phyloP scores from a whole-genome alignment of 331 rosid species.

The Malus hybrid region DNA sequence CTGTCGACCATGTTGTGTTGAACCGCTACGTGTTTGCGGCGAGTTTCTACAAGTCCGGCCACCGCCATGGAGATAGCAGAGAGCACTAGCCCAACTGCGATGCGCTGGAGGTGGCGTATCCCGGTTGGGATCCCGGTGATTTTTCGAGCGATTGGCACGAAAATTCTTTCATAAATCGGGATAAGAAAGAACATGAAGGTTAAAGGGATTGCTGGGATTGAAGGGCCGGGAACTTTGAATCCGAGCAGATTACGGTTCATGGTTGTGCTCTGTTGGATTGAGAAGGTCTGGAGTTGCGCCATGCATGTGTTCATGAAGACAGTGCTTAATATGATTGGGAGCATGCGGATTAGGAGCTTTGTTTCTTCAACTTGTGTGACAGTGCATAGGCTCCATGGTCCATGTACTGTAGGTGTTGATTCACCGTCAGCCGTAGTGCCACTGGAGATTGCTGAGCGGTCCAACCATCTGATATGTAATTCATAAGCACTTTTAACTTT shows the following conservation, averaged over 20 bases:
- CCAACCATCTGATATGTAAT: slow-evolving; percentile 45
- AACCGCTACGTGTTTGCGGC: slow-evolving; percentile 39
- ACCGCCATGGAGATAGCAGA: slow-evolving; percentile 61
- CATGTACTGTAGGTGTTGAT: slow-evolving; percentile 12
- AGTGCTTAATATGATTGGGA: slow-evolving; percentile 73
- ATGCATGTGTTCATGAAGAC: slow-evolving; percentile 75
- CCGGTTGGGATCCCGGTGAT: slow-evolving; percentile 72
- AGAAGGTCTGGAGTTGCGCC: slow-evolving; percentile 83
- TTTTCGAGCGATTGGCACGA: slow-evolving; percentile 65
- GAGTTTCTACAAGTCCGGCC: slow-evolving; percentile 48
- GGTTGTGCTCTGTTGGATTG: slow-evolving; percentile 66
- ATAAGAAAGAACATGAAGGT: slow-evolving; percentile 44
- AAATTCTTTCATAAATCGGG: slow-evolving; percentile 55
- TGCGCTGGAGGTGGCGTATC: slow-evolving; percentile 70
- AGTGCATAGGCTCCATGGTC: slow-evolving; percentile 64
- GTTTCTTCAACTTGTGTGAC: slow-evolving; percentile 89
- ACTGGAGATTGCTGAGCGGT: slow-evolving; percentile 50
- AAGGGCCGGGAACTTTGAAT: slow-evolving; percentile 59
- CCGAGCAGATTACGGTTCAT: slow-evolving; percentile 40
- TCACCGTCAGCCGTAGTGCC: slow-evolving; percentile 2
- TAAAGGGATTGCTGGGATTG: slow-evolving; percentile 68
- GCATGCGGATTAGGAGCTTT: slow-evolving; percentile 73
- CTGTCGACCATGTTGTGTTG: slow-evolving; percentile 60
- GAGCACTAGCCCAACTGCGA: slow-evolving; percentile 64
- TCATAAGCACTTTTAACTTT: too few relatives aligned